phyloP scores from a whole-genome alignment of 495 filamentous ascomycete species.

The Haplographium delicatum region DNA sequence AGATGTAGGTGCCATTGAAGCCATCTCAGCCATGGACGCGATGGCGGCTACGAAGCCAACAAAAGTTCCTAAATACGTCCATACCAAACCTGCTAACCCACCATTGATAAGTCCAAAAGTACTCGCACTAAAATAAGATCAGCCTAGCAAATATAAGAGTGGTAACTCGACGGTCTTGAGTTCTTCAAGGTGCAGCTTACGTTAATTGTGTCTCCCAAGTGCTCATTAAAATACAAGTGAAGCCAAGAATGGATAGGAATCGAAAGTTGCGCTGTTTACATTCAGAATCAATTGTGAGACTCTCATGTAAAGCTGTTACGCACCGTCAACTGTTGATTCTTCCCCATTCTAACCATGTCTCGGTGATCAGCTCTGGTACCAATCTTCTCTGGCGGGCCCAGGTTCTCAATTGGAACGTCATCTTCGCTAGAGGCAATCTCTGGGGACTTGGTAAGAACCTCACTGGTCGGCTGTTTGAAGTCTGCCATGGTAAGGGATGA shows the following conservation, averaged over 20 bases:
- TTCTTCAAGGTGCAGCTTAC: conserved; percentile 11
- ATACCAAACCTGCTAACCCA: conserved; percentile 46
- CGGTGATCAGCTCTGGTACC: neutral
- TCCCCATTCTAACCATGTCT: neutral
- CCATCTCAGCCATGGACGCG: conserved; percentile 39
- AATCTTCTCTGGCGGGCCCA: neutral
- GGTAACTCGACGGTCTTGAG: neutral
- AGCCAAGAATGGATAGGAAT: conserved; percentile 43
- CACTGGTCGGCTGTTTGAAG: no score
- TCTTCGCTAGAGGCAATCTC: neutral
- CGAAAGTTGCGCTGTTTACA: conserved; percentile 34
- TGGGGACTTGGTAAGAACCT: neutral
- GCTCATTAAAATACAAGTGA: conserved; percentile 37
- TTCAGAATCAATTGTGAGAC: conserved; percentile 1
- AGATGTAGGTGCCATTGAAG: conserved; percentile 42
- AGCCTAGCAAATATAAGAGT: neutral
- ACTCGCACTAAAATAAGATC: conserved; percentile 8
- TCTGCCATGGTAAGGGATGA: no score
- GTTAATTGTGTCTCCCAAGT: conserved; percentile 41
- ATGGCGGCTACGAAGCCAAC: conserved; percentile 38
- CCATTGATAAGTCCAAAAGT: conserved; percentile 29
- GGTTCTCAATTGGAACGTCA: neutral
- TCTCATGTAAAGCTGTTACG: no score
- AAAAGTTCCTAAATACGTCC: conserved; percentile 45
- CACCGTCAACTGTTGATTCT: no score